Percentiles rank a stretch among this genome's conserved stretches.
These are phyloP conservation scores for Coemansia javaensis DNA, from an alignment of 192 early-diverging fungal species.

Conservation along the genomic window DNA sequence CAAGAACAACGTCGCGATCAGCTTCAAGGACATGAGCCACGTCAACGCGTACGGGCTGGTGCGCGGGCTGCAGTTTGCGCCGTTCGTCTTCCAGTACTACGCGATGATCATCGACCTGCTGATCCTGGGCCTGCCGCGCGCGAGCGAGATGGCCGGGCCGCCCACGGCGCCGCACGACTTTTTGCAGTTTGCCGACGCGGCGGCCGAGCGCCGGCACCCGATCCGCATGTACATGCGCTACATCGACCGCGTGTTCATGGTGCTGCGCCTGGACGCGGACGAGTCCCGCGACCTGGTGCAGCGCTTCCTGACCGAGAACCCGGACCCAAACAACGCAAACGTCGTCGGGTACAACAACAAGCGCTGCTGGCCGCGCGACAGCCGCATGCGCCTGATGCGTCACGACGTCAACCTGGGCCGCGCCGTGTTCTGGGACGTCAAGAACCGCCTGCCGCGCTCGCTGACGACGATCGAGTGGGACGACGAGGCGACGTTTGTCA, in stretches of 20 bases:
- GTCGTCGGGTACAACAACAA: slow-evolving; percentile 98
- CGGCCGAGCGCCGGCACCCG: slow-evolving; percentile 91
- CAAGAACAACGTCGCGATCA: slow-evolving; percentile 97
- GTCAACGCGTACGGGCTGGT: slow-evolving; percentile 96
- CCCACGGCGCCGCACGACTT: slow-evolving; percentile 92
- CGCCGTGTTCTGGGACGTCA: slow-evolving; percentile 99
- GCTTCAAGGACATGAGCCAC: slow-evolving; percentile 99
- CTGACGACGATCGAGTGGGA: slow-evolving; percentile 99
- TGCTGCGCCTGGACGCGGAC: slow-evolving; percentile 82
- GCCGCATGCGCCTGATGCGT: slow-evolving; percentile 98
- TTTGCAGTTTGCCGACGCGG: slow-evolving; percentile 89
- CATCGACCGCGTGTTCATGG: slow-evolving; percentile 88
- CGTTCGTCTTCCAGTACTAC: slow-evolving; percentile 99
- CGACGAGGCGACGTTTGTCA: slow-evolving; percentile 76
- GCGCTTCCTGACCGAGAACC: slow-evolving; percentile 94
- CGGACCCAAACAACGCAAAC: slow-evolving; percentile 98
- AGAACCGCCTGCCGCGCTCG: slow-evolving; percentile 93
- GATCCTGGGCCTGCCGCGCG: slow-evolving; percentile 89
- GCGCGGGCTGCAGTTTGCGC: slow-evolving; percentile 95
- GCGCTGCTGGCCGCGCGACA: slow-evolving; percentile 98
- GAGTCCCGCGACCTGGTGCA: slow-evolving; percentile 94
- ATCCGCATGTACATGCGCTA: slow-evolving; percentile 95
- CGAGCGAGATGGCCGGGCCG: slow-evolving; percentile 94
- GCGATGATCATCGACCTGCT: slow-evolving; percentile 93
- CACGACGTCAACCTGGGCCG: slow-evolving; percentile 97